Percentiles rank a stretch among this genome's conserved stretches.
Conservation (phyloP, 192 early-diverging fungal genomes). For the Blastocladiella britannica region DNA sequence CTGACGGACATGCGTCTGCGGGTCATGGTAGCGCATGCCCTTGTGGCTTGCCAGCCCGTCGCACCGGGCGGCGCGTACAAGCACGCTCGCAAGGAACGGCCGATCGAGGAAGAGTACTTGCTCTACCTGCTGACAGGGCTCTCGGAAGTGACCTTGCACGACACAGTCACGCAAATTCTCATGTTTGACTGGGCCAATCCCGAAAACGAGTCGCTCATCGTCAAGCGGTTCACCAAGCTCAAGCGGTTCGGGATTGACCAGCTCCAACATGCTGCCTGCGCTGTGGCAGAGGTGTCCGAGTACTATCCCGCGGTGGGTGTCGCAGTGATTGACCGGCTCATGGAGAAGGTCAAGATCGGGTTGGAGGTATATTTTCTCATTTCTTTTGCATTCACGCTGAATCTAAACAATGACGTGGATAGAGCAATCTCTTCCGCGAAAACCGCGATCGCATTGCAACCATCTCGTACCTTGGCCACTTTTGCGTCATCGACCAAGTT, state of each 20-base stretch:
- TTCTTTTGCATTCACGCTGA: background rate
- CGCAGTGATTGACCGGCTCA: slow-evolving; percentile 56
- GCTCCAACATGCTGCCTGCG: slow-evolving; percentile 43
- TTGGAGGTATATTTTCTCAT: slow-evolving; percentile 31
- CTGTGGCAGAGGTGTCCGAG: slow-evolving; percentile 50
- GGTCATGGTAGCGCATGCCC: slow-evolving; percentile 87
- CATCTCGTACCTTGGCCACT: slow-evolving; percentile 69
- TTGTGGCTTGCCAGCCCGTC: slow-evolving; percentile 35
- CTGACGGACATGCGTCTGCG: slow-evolving; percentile 52
- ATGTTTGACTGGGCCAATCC: slow-evolving; percentile 71
- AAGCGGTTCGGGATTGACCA: slow-evolving; percentile 83
- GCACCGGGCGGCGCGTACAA: slow-evolving; percentile 45
- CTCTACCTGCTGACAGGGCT: slow-evolving; percentile 69
- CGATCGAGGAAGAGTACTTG: slow-evolving; percentile 69
- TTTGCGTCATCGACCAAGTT: slow-evolving; percentile 34
- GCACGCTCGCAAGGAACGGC: slow-evolving; percentile 51
- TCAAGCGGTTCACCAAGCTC: slow-evolving; percentile 65
- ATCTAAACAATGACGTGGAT: background rate
- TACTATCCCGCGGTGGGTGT: slow-evolving; percentile 77
- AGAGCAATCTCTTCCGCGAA: slow-evolving; percentile 71
- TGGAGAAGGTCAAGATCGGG: slow-evolving; percentile 76
- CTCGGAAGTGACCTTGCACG: slow-evolving; percentile 42
- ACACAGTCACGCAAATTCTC: slow-evolving; percentile 38
- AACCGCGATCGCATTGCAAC: slow-evolving; percentile 74
- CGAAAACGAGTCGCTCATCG: slow-evolving; percentile 26